Conservation (phyloP, 768 basidiomycete genomes). For the Chalciporus pseudorubinellus region DNA sequence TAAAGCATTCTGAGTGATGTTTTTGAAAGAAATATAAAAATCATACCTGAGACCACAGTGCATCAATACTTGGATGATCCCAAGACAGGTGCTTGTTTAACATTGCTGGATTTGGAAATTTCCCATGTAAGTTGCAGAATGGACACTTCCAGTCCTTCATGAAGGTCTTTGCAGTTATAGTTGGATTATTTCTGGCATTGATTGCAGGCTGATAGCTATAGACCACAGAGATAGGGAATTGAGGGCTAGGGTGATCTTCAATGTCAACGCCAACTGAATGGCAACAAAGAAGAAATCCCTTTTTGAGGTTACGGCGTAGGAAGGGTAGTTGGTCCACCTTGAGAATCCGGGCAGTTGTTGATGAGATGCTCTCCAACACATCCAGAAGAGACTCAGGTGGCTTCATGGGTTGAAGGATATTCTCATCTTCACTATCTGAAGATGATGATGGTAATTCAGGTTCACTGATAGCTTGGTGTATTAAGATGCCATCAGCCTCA, state of each 20-base stretch:
- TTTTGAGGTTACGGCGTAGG: constrained; percentile 48
- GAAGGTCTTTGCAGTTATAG: constrained; percentile 16
- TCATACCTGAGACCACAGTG: constrained; percentile 37
- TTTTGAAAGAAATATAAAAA: background rate
- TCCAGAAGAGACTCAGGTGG: constrained; percentile 37
- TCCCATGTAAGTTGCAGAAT: constrained; percentile 47
- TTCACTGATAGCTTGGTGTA: constrained; percentile 2
- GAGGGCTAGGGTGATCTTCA: constrained; percentile 17
- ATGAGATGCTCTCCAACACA: constrained; percentile 34
- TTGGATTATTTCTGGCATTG: constrained; percentile 10
- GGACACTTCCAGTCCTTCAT: constrained; percentile 49
- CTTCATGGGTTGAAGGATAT: background rate
- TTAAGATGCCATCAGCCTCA: constrained; percentile 4
- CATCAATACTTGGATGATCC: constrained; percentile 45
- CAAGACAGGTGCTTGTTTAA: constrained; percentile 47
- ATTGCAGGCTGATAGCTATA: constrained; percentile 15
- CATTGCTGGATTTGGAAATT: constrained; percentile 42
- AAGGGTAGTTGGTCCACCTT: constrained; percentile 50
- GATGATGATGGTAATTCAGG: background rate
- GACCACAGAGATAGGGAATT: constrained; percentile 23
- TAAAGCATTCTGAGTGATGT: background rate
- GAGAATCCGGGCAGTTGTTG: constrained; percentile 37
- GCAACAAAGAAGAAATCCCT: constrained; percentile 49
- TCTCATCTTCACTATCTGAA: constrained; percentile 16
- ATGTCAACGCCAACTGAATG: constrained; percentile 35